These are phyloP conservation scores for Pneumocystis jirovecii DNA, from an alignment of 1,139 yeast species.

Conservation along the genomic window DNA sequence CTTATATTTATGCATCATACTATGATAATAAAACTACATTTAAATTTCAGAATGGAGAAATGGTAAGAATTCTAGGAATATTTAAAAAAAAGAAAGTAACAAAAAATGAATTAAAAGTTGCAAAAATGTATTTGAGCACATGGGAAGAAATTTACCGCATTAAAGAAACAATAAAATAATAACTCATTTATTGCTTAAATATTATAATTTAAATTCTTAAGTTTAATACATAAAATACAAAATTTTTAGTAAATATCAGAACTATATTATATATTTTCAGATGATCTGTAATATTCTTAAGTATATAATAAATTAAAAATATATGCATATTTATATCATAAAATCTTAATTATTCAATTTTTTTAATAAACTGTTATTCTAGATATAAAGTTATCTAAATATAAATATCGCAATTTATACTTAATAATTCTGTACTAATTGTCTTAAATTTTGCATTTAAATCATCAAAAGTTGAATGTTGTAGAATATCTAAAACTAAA, in stretches of 20 bases:
- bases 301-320: background rate
- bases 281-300: background rate
- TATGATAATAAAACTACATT: background rate
- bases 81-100: background rate
- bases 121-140: background rate
- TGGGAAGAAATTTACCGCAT: background rate
- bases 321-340: background rate
- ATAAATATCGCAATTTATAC: background rate
- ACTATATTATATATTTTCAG: background rate
- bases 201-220: background rate
- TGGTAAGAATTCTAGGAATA: background rate
- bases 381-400: background rate
- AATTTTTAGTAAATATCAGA: background rate
- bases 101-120: background rate
- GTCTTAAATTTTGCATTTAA: background rate
- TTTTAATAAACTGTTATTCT: background rate
- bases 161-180: background rate
- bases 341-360: background rate
- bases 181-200: background rate
- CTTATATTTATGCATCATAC: background rate
- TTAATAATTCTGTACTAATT: background rate
- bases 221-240: background rate
- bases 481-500: background rate
- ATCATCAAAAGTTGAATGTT: background rate
- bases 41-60: background rate